A percentile compares a stretch with the other conserved stretches of the same genome.
phyloP scores from a whole-genome alignment of 495 filamentous ascomycete genomes.

The Jackrogersella minutella region DNA sequence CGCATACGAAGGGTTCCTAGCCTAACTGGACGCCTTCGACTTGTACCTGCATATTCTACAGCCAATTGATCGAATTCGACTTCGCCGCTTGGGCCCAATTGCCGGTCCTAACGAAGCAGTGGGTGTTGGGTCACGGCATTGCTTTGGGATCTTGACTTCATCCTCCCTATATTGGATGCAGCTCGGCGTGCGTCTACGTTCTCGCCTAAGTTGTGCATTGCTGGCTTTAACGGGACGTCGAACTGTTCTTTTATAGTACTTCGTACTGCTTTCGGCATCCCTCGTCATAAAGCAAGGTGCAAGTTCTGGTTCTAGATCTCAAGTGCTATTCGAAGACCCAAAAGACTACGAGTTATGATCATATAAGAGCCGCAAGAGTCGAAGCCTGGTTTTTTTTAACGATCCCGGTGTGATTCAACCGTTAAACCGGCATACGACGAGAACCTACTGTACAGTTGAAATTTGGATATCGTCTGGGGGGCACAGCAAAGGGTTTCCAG shows the following conservation, averaged over 20 bases:
- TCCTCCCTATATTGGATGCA: conserved; percentile 15
- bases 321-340: conserved; percentile 1
- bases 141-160: conserved; percentile 15
- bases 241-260: conserved; percentile 4
- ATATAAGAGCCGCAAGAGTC: conserved; percentile 16
- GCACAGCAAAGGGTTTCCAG: conserved; percentile 27
- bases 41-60: conserved; percentile 29
- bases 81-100: conserved; percentile 13
- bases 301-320: conserved; percentile 5
- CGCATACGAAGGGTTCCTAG: conserved; percentile 19
- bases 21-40: conserved; percentile 22
- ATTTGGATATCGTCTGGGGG: conserved; percentile 34
- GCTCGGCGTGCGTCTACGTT: conserved; percentile 9
- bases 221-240: conserved; percentile 1
- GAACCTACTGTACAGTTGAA: conserved; percentile 11
- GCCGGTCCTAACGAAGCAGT: conserved; percentile 11
- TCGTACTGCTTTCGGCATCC: conserved; percentile 6
- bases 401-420: conserved; percentile 14
- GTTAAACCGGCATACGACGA: conserved; percentile 26
- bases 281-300: conserved; percentile 12
- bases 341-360: background rate
- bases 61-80: conserved; percentile 23
- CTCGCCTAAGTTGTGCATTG: conserved; percentile 12
- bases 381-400: conserved; percentile 4
- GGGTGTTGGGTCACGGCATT: conserved; percentile 15